Evolutionary conservation across 441 rosid species (phyloP), one percentile per base, ranked within the genome.

Genomic region (Euphorbia corollata): DNA sequence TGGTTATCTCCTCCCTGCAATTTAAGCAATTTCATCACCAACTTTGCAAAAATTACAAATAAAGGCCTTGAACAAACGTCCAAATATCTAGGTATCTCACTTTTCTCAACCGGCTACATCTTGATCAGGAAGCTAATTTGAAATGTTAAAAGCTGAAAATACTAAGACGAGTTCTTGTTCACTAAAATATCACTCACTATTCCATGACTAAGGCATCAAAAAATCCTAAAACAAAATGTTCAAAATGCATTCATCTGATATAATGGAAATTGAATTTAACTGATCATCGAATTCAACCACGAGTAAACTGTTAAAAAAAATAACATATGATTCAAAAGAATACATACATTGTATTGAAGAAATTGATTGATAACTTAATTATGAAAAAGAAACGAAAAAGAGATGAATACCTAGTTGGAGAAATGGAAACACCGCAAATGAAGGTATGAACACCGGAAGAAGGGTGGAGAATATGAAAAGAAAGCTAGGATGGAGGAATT

Each of bases 1-100:
- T 78, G 64, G 38, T 70, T 78, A 65, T 80, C 22, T 16, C 18
- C 8, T 50, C 18, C 18, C 96, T 91, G 74, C 50, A 32, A 59
- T 18, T 22, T 32, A 69, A 55, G 39, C 3, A 65, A 50, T 16
- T 56, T 64, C 8, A 61, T 41, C 38, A 69, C 64, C 8, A 0
- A 7, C 16, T 61, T 39, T 43, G 70, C 53, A 19, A 0, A 15
- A 22, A 20, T 56, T 12, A 15, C n/a, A 2, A n/a, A 45, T 50
- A 20, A 34, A 47, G 34, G 59, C 34, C 71, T 47, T 32, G 39
- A 55, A 39, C 23, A 39, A 56, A 38, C 23, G 8, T 23, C 55
- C 15, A 57, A 57, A 48, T 55, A 64, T 18, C 47, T 2, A 12
- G 11, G 18, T 18, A 51, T 48, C 6, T 23, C 11, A 64, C n/a